Evolutionary conservation across 352 stramenopile genomes (phyloP), one percentile per base, ranked within the genome.

Genomic region (Pythium oligandrum): DNA sequence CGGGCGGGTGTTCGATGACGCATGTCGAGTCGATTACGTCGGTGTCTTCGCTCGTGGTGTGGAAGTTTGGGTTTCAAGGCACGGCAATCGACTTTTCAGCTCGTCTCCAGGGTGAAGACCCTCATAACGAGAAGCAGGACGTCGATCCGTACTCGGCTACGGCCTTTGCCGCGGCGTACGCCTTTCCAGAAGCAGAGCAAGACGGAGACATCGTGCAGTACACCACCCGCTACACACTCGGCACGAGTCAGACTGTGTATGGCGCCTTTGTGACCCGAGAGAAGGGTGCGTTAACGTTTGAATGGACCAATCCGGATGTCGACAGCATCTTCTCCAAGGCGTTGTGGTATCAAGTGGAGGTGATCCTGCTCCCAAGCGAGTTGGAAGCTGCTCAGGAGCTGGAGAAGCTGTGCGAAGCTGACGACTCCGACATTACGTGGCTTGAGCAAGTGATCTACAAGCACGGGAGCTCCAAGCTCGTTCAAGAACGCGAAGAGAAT

Each of bases 251-350:
- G 4, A 66, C 61, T 49, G 35, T 68, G 17, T 74, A 70, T 50
- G 72, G 72, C 7, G 61, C 71, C 11, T 71, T 55, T 54, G 48
- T 74, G 5, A 38, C 57, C 17, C 6, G 9, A 4, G 42, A 40
- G 40, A 35, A 50, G 26, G 40, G 72, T 0, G 37, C 55, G 0
- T 37, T 79, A 37, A 67, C 60, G 32, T 39, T 86, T 36, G 42
- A 70, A 52, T 86, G 75, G 75, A 57, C 70, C 38, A 82, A 83
- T 42, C 40, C 54, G 5, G 68, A 79, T 53, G 70, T 57, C 42
- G 63, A 48, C 9, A 78, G 68, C 53, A 70, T 86, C 4, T 34
- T 76, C 40, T 79, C 72, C 17, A 83, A 78, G 59, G 33, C 53
- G 37, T 46, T 86, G 35, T 40, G 32, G 12, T 75, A 81, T 36